These are phyloP conservation scores for Cryptosporidium meleagridis DNA, from an alignment of 169 alveolate species.

Conservation along the genomic window DNA sequence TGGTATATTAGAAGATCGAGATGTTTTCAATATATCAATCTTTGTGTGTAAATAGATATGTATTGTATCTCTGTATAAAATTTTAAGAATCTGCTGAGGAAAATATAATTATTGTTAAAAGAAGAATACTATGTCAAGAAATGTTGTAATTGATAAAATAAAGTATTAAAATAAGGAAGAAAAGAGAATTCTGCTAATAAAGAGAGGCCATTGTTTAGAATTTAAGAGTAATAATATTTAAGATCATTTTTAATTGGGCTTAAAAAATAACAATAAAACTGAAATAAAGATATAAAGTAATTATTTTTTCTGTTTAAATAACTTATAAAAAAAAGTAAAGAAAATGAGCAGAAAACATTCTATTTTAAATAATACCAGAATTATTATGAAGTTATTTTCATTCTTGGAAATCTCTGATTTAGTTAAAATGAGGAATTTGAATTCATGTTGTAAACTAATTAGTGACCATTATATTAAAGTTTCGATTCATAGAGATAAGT, in stretches of 20 bases:
- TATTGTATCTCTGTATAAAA: too few relatives aligned
- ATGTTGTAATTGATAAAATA: too few relatives aligned
- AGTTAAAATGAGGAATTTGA: conserved; percentile 28
- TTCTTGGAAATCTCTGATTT: conserved; percentile 42
- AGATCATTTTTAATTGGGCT: neutral
- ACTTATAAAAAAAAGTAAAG: neutral
- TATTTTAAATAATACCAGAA: conserved; percentile 37
- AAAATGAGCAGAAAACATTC: neutral
- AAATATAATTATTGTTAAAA: too few relatives aligned
- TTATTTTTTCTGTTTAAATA: too few relatives aligned
- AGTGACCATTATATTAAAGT: conserved; percentile 41
- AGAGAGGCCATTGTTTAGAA: too few relatives aligned
- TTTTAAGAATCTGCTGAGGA: too few relatives aligned
- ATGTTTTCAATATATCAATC: too few relatives aligned
- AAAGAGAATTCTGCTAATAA: too few relatives aligned
- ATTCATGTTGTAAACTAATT: conserved; percentile 32
- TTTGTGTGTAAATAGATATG: neutral
- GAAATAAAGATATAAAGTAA: too few relatives aligned
- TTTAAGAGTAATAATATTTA: neutral
- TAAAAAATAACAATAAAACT: neutral
- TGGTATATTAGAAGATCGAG: too few relatives aligned
- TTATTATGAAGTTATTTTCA: conserved; percentile 46
- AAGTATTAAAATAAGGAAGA: too few relatives aligned
- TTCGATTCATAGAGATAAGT: conserved; percentile 42
- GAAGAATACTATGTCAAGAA: too few relatives aligned